Conservation (phyloP, 305 asterid species). For the Fraxinus xanthoxyloides region DNA sequence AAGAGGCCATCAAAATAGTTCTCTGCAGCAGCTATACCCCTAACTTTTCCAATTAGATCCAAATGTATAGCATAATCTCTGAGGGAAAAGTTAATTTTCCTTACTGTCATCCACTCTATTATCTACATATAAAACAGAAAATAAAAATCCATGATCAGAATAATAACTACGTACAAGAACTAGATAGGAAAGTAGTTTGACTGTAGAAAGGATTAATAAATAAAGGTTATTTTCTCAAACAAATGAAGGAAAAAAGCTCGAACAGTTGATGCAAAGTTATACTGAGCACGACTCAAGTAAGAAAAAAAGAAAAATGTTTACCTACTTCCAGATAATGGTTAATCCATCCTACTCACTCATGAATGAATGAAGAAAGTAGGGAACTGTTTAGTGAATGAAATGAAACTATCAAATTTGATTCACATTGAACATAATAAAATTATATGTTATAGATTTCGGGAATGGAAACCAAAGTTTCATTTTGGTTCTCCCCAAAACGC, state of each 20-base stretch:
- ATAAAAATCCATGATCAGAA: neutral
- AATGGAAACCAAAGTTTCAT: too few relatives aligned
- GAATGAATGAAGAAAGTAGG: neutral
- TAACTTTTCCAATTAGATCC: constrained; percentile 57
- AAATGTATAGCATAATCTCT: constrained; percentile 46
- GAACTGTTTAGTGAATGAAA: neutral
- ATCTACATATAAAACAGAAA: constrained; percentile 40
- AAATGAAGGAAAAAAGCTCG: neutral
- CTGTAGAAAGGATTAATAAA: neutral
- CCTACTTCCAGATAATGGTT: neutral
- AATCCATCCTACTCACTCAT: neutral
- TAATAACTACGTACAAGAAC: neutral
- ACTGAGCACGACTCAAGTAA: neutral
- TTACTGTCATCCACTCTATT: constrained; percentile 74
- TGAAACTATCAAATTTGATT: neutral
- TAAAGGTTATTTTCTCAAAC: neutral
- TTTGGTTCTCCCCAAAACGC: too few relatives aligned
- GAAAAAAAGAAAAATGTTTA: neutral
- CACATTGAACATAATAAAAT: neutral
- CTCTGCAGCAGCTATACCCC: constrained; percentile 71
- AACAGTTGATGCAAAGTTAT: neutral
- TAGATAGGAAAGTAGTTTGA: neutral
- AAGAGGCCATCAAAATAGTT: constrained; percentile 46
- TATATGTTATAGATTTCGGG: neutral
- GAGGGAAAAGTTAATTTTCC: constrained; percentile 40